Conservation (phyloP, 1,284 basidiomycete genomes). For the Cutaneotrichosporon sp. region DNA sequence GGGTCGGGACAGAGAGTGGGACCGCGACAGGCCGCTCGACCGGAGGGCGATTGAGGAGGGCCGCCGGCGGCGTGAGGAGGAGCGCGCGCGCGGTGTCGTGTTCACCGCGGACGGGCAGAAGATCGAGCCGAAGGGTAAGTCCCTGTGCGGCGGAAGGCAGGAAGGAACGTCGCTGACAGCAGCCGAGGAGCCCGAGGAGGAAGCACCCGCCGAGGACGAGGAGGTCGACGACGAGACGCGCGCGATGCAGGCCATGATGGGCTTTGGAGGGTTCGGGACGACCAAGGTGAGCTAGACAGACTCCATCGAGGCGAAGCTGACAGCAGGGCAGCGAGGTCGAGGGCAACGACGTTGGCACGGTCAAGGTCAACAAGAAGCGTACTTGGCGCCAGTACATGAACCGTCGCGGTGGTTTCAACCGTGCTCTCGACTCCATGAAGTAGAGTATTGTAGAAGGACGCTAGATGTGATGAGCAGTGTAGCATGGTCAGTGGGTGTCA, state of each 20-base stretch:
- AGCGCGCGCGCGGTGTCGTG: conserved; percentile 41
- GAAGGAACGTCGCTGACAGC: too few species aligned
- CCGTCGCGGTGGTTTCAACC: conserved; percentile 90
- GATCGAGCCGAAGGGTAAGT: conserved; percentile 31
- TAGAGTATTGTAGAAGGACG: too few species aligned
- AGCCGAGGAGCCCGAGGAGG: conserved; percentile 38
- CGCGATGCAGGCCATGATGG: conserved; percentile 89
- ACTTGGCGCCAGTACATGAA: conserved; percentile 81
- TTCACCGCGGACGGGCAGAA: conserved; percentile 35
- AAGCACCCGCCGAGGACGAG: conserved; percentile 67
- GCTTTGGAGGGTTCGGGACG: conserved; percentile 79
- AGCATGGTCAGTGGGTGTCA: background rate
- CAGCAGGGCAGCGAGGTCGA: conserved; percentile 71
- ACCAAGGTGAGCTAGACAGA: conserved; percentile 90
- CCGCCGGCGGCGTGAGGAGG: conserved; percentile 48
- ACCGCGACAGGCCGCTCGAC: conserved; percentile 40
- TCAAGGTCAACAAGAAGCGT: conserved; percentile 79
- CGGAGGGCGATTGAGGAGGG: conserved; percentile 52
- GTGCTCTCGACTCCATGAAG: conserved; percentile 74
- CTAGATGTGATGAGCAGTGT: background rate
- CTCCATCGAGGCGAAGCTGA: conserved; percentile 20
- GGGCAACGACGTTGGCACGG: conserved; percentile 58
- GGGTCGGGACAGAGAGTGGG: conserved; percentile 23
- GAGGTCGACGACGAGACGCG: conserved; percentile 65
- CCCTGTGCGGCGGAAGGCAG: too few species aligned